Base-by-base conservation (phyloP, 2,329 filamentous ascomycete genomes). In the Albifimbria verrucaria region DNA sequence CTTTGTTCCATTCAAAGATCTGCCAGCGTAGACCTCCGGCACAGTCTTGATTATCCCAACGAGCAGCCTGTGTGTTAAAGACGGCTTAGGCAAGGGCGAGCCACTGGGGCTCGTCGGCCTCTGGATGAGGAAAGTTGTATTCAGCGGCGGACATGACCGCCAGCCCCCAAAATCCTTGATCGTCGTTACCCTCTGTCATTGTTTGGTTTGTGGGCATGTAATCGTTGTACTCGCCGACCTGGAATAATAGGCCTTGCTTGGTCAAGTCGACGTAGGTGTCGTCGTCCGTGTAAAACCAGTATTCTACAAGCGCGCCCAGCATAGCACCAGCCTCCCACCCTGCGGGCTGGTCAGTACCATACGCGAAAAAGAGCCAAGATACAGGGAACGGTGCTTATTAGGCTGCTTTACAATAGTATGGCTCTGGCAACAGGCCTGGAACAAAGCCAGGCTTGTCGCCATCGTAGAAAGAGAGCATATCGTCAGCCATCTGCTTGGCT, bases 241-340 rank as follows among this genome's bases (percentile, higher is more conserved):
- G 91, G 66, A 82, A 86, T 46, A 92, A 77, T 60, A 96, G 78
- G 12, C 82, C 91, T 57, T 89, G 77, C 32, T 77, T 79, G 17
- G 83, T 81, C 42, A 89, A 72, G 17, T 85, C 73, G 65, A 92
- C 92, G 72, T 89, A 94, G 28, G 79, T 78, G 4, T 78, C 72
- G 64, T 93, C 89, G 20, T 85, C 86, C 0, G 89, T 93, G 66
- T 90, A 90, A 65, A 86, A 89, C 89, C 89, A 95, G 68, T 94
- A 94, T 63, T 94, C 89, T 50, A 95, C 77, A 57, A 94, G 74
- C 2, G 87, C 77, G 21, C 82, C 82, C 70, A 86, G 78, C 76
- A 92, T 84, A 52, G 88, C 88, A 50, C 89, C 89, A 11, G 78
- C 87, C 71, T 89, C 87, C 89, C 85, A 92, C 80, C 80, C 79